Conservation (phyloP, 176 grass and related monocot species). For the Cenchrus fungigraminus region DNA sequence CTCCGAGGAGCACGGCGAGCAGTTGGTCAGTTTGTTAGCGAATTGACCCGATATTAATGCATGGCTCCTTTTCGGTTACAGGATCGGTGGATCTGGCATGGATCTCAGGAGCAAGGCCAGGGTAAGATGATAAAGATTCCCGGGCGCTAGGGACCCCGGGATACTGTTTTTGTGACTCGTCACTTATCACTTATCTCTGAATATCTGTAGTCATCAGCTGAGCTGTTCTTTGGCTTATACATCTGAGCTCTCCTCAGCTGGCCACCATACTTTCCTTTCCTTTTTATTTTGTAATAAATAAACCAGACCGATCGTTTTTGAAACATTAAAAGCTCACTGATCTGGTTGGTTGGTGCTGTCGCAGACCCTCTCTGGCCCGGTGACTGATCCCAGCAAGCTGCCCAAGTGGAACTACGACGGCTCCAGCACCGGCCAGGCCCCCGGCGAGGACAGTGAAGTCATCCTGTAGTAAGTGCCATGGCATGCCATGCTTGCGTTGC, state of each 20-base stretch:
- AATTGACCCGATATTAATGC: conserved; percentile 7
- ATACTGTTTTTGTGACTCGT: conserved; percentile 24
- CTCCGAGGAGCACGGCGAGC: conserved; percentile 4
- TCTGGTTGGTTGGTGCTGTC: conserved; percentile 27
- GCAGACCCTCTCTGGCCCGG: conserved; percentile 76
- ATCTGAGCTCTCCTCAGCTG: conserved; percentile 1
- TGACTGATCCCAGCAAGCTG: conserved; percentile 80
- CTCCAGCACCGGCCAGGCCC: conserved; percentile 98
- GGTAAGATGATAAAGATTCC: conserved; percentile 59
- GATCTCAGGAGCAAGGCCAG: conserved; percentile 98
- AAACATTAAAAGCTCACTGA: conserved; percentile 6
- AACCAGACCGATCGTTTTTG: not conserved
- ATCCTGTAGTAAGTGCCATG: conserved; percentile 86
- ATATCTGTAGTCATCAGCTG: conserved; percentile 39
- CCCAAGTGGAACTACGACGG: conserved; percentile 99
- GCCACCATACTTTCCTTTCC: not conserved
- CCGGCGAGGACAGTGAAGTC: conserved; percentile 97
- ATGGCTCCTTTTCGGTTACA: conserved; percentile 36
- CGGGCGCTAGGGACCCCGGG: conserved; percentile 24
- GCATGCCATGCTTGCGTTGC: not conserved
- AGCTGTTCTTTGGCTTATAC: conserved; percentile 42
- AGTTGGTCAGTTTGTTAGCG: conserved; percentile 2
- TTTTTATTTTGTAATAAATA: not conserved
- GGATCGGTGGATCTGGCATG: conserved; percentile 99
- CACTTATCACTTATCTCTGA: conserved; percentile 36